A percentile compares a stretch with the other conserved stretches of the same genome.
Evolutionary conservation across 2,329 filamentous ascomycete genomes (phyloP).

Genomic region (Fusarium abutilonis): DNA sequence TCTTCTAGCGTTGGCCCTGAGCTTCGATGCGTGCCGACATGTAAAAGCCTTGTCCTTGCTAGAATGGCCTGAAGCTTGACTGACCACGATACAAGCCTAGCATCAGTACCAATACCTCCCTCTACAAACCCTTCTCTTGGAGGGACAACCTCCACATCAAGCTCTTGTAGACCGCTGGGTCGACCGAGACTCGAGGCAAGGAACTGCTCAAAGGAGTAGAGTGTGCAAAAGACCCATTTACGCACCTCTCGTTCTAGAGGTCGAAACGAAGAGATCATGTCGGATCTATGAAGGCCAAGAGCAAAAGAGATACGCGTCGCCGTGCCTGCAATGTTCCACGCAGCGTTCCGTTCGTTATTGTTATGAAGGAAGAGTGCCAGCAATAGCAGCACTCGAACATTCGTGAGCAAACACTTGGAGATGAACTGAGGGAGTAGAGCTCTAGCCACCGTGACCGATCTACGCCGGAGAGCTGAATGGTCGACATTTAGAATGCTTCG

Average conservation of each 20-base stretch:
- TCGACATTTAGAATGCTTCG: slow-evolving; percentile 41
- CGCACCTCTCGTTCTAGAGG: slow-evolving; percentile 49
- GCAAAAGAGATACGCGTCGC: slow-evolving; percentile 49
- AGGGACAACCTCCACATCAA: slow-evolving; percentile 49
- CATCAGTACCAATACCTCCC: slow-evolving; percentile 43
- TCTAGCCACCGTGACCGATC: slow-evolving; percentile 21
- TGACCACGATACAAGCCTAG: slow-evolving; percentile 47
- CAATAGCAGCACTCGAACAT: slow-evolving; percentile 26
- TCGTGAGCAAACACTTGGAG: slow-evolving; percentile 30
- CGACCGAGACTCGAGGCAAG: slow-evolving; percentile 51
- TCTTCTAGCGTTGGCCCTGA: slow-evolving; percentile 29
- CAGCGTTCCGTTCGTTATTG: slow-evolving; percentile 52
- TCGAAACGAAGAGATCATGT: slow-evolving; percentile 47
- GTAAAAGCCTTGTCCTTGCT: slow-evolving; percentile 40
- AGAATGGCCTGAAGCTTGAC: slow-evolving; percentile 47
- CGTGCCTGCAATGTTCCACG: slow-evolving; percentile 50
- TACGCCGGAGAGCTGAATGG: slow-evolving; percentile 41
- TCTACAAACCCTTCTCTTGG: slow-evolving; percentile 46
- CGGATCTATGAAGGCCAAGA: slow-evolving; percentile 47
- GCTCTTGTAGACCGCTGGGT: slow-evolving; percentile 50
- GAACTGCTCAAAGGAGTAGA: slow-evolving; percentile 52
- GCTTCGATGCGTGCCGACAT: slow-evolving; percentile 9
- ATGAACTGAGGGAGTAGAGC: slow-evolving; percentile 30
- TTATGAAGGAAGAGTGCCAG: slow-evolving; percentile 51
- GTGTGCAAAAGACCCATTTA: slow-evolving; percentile 51